A percentile compares a stretch with the other conserved stretches of the same genome.
phyloP scores from a whole-genome alignment of 306 rosid genomes.

The Cucurbita maxima region DNA sequence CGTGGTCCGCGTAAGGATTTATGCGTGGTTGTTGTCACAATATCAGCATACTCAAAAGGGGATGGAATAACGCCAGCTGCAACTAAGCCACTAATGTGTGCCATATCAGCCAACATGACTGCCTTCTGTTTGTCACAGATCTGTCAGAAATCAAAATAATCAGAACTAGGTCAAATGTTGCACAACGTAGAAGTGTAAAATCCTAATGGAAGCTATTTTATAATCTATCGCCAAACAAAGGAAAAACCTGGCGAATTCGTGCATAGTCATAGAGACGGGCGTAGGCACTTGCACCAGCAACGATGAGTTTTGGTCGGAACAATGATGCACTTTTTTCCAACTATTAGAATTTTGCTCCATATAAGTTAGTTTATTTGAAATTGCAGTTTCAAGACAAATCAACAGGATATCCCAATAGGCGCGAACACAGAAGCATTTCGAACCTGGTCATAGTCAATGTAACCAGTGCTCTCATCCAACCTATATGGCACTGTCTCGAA shows the following conservation, averaged over 20 bases:
- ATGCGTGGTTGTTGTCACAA: conserved; percentile 88
- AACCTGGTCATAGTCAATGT: conserved; percentile 93
- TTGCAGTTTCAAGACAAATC: background rate
- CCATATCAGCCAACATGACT: conserved; percentile 34
- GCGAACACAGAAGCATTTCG: background rate
- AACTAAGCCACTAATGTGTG: conserved; percentile 39
- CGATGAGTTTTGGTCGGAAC: conserved; percentile 32
- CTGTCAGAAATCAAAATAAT: conserved; percentile 13
- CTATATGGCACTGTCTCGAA: conserved; percentile 91
- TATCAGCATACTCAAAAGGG: conserved; percentile 33
- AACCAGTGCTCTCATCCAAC: conserved; percentile 74
- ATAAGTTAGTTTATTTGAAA: background rate
- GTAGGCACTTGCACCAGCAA: conserved; percentile 44
- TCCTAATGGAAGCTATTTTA: background rate
- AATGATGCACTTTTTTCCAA: conserved; percentile 30
- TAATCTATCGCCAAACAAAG: background rate
- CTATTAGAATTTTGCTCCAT: conserved; percentile 8
- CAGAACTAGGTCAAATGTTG: background rate
- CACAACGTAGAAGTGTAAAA: background rate
- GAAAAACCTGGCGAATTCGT: conserved; percentile 27
- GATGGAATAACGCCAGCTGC: conserved; percentile 39
- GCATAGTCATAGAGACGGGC: conserved; percentile 34
- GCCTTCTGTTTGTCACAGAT: conserved; percentile 38
- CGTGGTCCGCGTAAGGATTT: conserved; percentile 98
- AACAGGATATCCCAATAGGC: background rate